Conservation (phyloP, 306 rosid genomes). For the Castanospermum australe region DNA sequence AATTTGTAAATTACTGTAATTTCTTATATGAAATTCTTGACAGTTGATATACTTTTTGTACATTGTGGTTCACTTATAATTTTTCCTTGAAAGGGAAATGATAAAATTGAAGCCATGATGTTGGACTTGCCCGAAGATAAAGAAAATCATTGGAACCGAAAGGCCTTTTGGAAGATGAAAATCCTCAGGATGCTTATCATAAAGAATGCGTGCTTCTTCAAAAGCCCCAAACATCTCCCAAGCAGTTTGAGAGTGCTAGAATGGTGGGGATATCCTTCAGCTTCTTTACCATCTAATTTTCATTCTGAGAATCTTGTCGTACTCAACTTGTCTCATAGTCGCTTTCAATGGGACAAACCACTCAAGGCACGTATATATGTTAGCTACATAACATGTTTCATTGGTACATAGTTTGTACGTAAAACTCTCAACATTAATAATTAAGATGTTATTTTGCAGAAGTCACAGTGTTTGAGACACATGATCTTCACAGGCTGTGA, state of each 20-base stretch:
- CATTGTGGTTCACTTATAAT: too few relatives aligned
- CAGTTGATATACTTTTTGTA: not conserved
- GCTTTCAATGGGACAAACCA: not conserved
- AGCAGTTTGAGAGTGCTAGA: not conserved
- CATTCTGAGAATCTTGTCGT: not conserved
- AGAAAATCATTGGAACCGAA: not conserved
- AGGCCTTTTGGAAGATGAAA: not conserved
- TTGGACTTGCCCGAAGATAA: not conserved
- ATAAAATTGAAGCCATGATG: not conserved
- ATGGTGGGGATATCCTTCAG: not conserved
- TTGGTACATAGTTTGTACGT: not conserved
- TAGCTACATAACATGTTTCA: not conserved
- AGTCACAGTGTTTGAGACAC: not conserved
- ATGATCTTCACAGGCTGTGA: not conserved
- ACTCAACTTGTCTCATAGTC: not conserved
- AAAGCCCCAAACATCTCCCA: not conserved
- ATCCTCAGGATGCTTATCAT: not conserved
- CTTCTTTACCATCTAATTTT: not conserved
- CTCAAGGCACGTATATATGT: not conserved
- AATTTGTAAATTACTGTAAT: not conserved
- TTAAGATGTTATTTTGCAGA: not conserved
- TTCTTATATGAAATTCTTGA: not conserved
- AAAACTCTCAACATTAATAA: not conserved
- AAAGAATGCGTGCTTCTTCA: not conserved
- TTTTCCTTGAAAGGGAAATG: not conserved